Conservation (phyloP, 768 basidiomycete species). For the Ramaria sp. region DNA sequence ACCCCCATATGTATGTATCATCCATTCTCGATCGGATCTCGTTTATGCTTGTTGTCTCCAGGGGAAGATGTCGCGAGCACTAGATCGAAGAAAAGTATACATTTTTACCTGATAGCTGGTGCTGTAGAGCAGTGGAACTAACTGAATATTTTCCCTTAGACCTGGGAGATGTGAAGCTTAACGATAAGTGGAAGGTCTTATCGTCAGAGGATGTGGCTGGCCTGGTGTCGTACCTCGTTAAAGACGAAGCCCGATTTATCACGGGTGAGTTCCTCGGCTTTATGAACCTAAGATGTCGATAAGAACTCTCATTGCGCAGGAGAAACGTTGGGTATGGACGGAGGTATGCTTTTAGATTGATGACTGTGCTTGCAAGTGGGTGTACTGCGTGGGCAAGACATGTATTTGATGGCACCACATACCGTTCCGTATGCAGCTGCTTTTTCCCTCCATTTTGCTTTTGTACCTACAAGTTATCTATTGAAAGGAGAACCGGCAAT, state of each 20-base stretch:
- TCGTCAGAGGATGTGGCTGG: constrained; percentile 13
- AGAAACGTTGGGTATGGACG: neutral
- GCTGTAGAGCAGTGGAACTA: neutral
- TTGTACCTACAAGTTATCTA: too few species aligned
- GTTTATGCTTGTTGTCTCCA: neutral
- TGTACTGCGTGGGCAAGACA: too few species aligned
- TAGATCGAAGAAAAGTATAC: neutral
- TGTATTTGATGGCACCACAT: too few species aligned
- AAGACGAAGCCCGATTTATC: constrained; percentile 15
- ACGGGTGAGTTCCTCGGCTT: constrained; percentile 22
- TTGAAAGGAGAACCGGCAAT: too few species aligned
- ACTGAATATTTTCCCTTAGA: neutral
- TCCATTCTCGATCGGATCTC: neutral
- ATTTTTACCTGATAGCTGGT: neutral
- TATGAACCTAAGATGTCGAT: neutral
- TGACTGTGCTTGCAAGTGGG: neutral
- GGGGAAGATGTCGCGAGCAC: neutral
- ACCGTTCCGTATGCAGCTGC: too few species aligned
- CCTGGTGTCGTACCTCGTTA: constrained; percentile 15
- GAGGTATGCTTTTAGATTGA: neutral
- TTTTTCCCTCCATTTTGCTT: too few species aligned
- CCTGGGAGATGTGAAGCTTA: neutral
- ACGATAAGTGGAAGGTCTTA: neutral
- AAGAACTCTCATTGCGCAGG: neutral
- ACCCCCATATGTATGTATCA: constrained; percentile 9